Base-by-base conservation (phyloP, 2,329 filamentous ascomycete genomes). In the Colletotrichum plurivorum region DNA sequence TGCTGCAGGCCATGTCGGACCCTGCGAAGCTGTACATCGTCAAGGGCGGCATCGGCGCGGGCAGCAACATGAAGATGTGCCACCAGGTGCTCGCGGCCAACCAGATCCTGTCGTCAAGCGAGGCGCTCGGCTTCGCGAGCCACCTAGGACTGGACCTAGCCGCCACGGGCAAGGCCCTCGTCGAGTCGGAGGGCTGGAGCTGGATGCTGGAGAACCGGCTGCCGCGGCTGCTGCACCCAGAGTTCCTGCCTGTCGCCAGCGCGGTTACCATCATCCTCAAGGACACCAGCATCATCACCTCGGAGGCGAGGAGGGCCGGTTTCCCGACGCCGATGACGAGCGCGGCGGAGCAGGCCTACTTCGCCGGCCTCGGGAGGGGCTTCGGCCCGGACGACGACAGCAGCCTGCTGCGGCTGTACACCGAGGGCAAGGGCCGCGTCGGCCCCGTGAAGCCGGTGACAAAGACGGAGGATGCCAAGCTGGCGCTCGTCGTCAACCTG, bases 1-100 rank as follows among this genome's bases (percentile, higher is more conserved):
- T 94, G 1, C 83, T 94, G 2, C 83, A 88, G 60, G 87, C 87
- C 72, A 88, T 95, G 83, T 88, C 91, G 1, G 88, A 88, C 64
- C 79, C 82, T 3, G 72, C 75, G 13, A 93, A 93, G 76, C 81
- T 94, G 5, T 91, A 89, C 75, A 81, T 90, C 20, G 87, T 91
- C 7, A 81, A 83, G 4, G 89, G 89, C 7, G 89, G 88, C 1
- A 77, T 91, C 57, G 90, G 90, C 1, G 88, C 87, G 0, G 84
- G 87, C 16, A 85, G 88, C 76, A 86, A 90, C 76, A 85, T 90
- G 83, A 88, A 92, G 80, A 85, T 90, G 84, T 79, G 87, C 63
- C 90, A 92, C 80, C 84, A 92, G 77, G 83, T 93, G 57, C 76
- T 91, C 41, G 89, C 89, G 0, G 89, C 87, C 3, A 88, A 88